Base-by-base conservation (phyloP, 495 filamentous ascomycete species). In the Rhypophila decipiens region DNA sequence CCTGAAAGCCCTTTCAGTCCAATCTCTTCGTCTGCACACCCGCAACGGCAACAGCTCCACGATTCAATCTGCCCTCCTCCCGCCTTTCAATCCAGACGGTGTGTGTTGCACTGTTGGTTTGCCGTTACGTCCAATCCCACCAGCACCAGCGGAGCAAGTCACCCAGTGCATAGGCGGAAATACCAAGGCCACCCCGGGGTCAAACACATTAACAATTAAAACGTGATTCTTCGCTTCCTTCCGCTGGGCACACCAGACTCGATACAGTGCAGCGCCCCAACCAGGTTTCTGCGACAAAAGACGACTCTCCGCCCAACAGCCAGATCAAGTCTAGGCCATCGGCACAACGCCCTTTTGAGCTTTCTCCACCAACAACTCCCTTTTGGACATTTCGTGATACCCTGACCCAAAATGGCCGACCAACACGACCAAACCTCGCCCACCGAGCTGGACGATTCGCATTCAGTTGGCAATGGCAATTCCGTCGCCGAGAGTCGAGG, bases 401-500 rank as follows among this genome's bases (percentile, higher is more conserved):
- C 63, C 63, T 51, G 60, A 64, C 57, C 48, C 52, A 44, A 57
- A 68, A 80, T 80, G 76, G 75, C 76, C 70, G 76, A 80, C 69
- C 75, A 77, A 55, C 74, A 78, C 70, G 74, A 80, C 51, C 73
- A 77, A 60, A 75, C 68, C 34, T 75, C 76, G 46, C 73, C 79
- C 46, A 74, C 75, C 51, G 76, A 77, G 49, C 78, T 80, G 51
- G 74, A 83, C 64, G 81, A 85, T 35, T 64, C 76, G 55, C 79
- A 83, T 54, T 65, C 68, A 49, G 71, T 77, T 41, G 79, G 78
- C 65, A 86, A 85, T 72, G 80, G 82, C 65, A 84, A 57, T 44
- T 37, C 70, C 60, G 47, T 64, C 48, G 66, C 65, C 49, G 87
- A 89, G 64, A 76, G 68, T 70, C 88, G 90, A 59, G 87, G 88